Base-by-base conservation (phyloP, 805 yeast species). In the Saccharomycopsis sp. region DNA sequence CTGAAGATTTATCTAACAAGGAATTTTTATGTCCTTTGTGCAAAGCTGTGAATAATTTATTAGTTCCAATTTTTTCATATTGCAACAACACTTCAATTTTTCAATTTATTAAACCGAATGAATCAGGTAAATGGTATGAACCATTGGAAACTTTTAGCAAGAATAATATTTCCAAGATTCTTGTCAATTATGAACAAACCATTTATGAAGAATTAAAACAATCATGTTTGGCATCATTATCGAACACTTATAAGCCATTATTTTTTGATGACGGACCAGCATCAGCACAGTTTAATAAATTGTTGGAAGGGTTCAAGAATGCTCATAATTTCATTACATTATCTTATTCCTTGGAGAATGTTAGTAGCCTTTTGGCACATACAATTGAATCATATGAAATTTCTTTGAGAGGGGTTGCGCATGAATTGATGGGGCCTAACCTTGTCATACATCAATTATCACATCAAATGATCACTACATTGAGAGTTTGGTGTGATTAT, bases 11-110 rank as follows among this genome's bases (percentile, higher is more conserved):
- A 9, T 79, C 78, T 23, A 75, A 76, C 46, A 75, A 78, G 5
- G 95, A 89, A 55, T 82, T 85, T 53, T 64, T 85, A 21, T 90
- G 98, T 57, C 97, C 97, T 0, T 70, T 90, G 29, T 90, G 98
- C 66, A 87, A 87, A 49, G 82, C 95, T 0, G 67, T 90, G 37
- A 84, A 83, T 57, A 90, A 90, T 57, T 71, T 82, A 48, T 87
- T 90, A 58, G 64, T 90, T 35, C 98, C 97, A 3, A 39, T 49
- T 11, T 19, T 49, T 11, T 49, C 52, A 4, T 20, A 34, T 17
- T 38, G 40, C 8, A 49, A 49, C 40, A 32, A 41, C 17, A 13
- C 3, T n/a, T 27, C 38, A 9, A 20, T 46, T 9, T 7, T n/a
- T 1, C 22, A 42, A 2, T 43, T 19, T 40, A 17, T 43, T 19